phyloP scores from a whole-genome alignment of 1,139 yeast genomes.

The Candida neerlandica region DNA sequence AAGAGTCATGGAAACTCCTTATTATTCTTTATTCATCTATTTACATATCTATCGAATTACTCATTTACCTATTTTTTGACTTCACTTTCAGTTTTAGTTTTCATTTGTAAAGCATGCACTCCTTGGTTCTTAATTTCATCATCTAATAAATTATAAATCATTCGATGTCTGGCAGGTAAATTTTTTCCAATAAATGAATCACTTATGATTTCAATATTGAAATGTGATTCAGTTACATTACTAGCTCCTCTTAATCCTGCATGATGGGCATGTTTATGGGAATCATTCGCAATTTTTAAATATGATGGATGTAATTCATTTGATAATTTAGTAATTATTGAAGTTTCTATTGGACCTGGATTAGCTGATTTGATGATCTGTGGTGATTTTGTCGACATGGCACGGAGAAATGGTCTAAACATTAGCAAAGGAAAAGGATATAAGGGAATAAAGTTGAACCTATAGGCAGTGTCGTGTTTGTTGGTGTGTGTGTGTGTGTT shows the following conservation, averaged over 20 bases:
- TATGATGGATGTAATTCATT: constrained; percentile 50
- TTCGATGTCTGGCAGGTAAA: constrained; percentile 78
- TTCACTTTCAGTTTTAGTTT: constrained; percentile 77
- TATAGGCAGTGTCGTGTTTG: not conserved
- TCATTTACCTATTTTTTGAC: constrained; percentile 28
- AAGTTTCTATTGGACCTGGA: constrained; percentile 20
- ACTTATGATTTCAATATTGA: constrained; percentile 71
- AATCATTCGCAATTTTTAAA: constrained; percentile 73
- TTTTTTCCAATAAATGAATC: constrained; percentile 65
- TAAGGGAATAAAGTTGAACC: not conserved
- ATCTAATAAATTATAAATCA: constrained; percentile 67
- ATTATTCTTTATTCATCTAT: not conserved
- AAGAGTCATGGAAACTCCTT: no score
- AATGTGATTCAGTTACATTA: constrained; percentile 84
- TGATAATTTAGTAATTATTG: constrained; percentile 40
- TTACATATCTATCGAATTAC: not conserved
- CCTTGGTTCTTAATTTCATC: constrained; percentile 74
- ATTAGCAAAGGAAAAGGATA: constrained; percentile 5
- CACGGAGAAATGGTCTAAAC: constrained; percentile 13
- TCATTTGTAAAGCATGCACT: constrained; percentile 87
- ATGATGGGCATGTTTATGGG: constrained; percentile 88
- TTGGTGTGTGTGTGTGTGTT: no score
- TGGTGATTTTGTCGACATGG: constrained; percentile 11
- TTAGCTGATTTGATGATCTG: constrained; percentile 14
- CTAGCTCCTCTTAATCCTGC: constrained; percentile 75